Percentiles rank a stretch among this genome's conserved stretches.
phyloP scores from a whole-genome alignment of 257 asterid species.

The Plantago major region DNA sequence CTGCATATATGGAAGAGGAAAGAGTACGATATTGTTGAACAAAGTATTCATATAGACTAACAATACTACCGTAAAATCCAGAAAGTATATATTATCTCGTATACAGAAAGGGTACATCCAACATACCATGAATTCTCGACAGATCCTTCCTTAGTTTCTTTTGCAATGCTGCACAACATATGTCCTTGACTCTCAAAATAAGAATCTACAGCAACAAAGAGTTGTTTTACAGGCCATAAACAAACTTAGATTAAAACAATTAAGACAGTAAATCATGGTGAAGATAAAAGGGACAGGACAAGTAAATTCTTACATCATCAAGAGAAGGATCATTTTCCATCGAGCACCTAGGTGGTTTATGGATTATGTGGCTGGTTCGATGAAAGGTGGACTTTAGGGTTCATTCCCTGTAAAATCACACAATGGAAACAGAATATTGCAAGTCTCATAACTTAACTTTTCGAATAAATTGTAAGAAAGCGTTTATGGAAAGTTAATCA shows the following conservation, averaged over 20 bases:
- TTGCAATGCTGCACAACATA: conserved; percentile 26
- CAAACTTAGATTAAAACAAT: not conserved
- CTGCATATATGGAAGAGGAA: no score
- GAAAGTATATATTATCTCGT: not conserved
- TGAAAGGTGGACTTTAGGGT: no score
- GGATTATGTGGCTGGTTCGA: no score
- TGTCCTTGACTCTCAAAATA: conserved; percentile 23
- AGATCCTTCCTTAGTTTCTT: conserved; percentile 26
- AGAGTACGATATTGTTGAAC: no score
- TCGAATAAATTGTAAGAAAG: no score
- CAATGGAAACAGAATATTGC: no score
- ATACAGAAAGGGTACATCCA: not conserved
- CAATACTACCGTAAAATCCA: not conserved
- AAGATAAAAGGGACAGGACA: no score
- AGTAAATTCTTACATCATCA: conserved; percentile 2
- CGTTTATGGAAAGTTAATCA: no score
- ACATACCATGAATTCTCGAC: conserved; percentile 27
- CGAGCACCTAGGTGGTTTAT: no score
- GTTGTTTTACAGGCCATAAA: not conserved
- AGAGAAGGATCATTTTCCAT: not conserved
- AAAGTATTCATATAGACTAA: not conserved
- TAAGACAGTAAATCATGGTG: not conserved
- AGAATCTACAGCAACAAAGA: conserved; percentile 15
- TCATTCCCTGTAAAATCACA: no score
- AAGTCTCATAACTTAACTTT: no score